These are phyloP conservation scores for Penicillium coprophilum DNA, from an alignment of 495 filamentous ascomycete species.

Conservation along the genomic window DNA sequence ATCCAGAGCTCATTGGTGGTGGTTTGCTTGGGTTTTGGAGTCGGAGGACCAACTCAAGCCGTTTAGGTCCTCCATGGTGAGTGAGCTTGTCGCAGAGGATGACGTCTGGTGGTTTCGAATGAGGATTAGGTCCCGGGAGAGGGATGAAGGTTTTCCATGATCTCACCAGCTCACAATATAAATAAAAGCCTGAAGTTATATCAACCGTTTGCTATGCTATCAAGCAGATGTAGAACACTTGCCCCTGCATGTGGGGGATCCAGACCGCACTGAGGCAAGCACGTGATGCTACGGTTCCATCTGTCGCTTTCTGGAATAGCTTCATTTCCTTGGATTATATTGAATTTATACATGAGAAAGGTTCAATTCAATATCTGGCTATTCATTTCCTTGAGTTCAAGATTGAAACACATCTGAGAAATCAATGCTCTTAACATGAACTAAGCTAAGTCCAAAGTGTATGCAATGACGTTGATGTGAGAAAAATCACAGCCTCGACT, in stretches of 20 bases:
- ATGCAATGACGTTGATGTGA: slow-evolving; percentile 4
- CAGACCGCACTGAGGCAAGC: slow-evolving; percentile 6
- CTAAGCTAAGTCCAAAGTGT: background rate
- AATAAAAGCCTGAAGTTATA: slow-evolving; percentile 3
- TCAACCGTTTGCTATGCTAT: slow-evolving; percentile 5
- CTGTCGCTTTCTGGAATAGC: slow-evolving; percentile 5
- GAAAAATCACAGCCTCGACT: background rate
- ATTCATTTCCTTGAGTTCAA: background rate
- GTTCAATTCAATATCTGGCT: background rate
- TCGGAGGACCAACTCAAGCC: slow-evolving; percentile 55
- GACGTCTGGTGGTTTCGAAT: slow-evolving; percentile 24
- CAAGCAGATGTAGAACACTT: slow-evolving; percentile 7
- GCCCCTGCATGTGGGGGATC: slow-evolving; percentile 16
- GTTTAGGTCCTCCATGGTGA: slow-evolving; percentile 57
- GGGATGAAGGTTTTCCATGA: slow-evolving; percentile 14
- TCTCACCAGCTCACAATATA: slow-evolving; percentile 14
- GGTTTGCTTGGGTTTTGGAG: slow-evolving; percentile 44
- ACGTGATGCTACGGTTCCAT: slow-evolving; percentile 7
- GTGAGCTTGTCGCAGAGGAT: slow-evolving; percentile 11
- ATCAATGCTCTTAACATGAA: background rate
- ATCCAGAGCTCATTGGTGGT: slow-evolving; percentile 51
- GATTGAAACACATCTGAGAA: background rate
- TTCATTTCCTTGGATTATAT: slow-evolving; percentile 2
- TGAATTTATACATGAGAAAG: background rate
- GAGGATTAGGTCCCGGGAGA: slow-evolving; percentile 21